Conservation (phyloP, 345 rosid species). For the Geranium brycei region DNA sequence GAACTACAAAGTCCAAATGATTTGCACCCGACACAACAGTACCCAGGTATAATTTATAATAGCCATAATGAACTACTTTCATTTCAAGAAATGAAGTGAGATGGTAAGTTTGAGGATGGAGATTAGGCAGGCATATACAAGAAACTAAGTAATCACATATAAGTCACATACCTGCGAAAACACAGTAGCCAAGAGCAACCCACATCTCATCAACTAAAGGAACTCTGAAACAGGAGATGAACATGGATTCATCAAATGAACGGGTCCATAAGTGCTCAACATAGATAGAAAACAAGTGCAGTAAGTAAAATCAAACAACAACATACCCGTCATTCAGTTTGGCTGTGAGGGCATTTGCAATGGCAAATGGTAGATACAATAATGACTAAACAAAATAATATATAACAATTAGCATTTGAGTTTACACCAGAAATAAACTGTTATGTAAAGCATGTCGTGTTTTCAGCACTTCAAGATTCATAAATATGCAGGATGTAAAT, state of each 20-base stretch:
- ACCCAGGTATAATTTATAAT: too few relatives aligned
- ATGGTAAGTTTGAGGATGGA: background rate
- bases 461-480: too few relatives aligned
- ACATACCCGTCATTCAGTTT: conserved; percentile 87
- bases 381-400: conserved; percentile 49
- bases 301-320: conserved; percentile 6
- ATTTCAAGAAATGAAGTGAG: background rate
- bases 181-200: conserved; percentile 88
- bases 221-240: conserved; percentile 38
- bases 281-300: background rate
- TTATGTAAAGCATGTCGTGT: background rate
- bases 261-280: background rate
- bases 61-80: background rate
- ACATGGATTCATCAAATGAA: background rate
- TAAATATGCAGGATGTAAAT: background rate
- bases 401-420: conserved; percentile 5
- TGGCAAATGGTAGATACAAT: conserved; percentile 80
- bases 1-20: too few relatives aligned
- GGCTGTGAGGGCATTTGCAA: conserved; percentile 88
- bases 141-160: background rate
- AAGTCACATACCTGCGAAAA: conserved; percentile 50
- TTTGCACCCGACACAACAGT: too few relatives aligned
- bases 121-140: background rate
- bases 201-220: conserved; percentile 82
- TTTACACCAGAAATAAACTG: background rate